Conservation (phyloP, 177 flowering plant species). For the Telopea speciosissima region DNA sequence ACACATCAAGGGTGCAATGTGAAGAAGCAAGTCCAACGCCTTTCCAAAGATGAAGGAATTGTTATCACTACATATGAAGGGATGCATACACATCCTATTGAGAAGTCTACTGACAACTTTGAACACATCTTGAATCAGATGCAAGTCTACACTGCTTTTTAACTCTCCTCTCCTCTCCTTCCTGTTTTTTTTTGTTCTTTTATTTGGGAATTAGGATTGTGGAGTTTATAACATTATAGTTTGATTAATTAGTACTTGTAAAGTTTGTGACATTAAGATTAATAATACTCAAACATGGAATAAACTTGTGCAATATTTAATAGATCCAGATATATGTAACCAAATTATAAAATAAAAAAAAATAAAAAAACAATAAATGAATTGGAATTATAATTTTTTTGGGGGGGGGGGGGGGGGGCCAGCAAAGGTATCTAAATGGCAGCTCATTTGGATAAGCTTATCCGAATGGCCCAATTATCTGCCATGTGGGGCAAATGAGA, state of each 20-base stretch:
- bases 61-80: constrained; percentile 73
- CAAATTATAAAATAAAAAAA: no score
- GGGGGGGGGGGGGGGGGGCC: background rate
- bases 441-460: no score
- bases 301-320: background rate
- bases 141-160: constrained; percentile 45
- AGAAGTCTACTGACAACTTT: constrained; percentile 54
- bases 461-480: no score
- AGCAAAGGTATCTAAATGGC: no score
- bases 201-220: no score
- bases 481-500: no score
- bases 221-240: no score
- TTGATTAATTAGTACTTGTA: background rate
- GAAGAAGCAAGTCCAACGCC: constrained; percentile 68
- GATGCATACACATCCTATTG: constrained; percentile 47
- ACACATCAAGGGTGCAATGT: constrained; percentile 62
- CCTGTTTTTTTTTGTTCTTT: no score
- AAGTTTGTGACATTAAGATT: background rate
- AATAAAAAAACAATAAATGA: no score
- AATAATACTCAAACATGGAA: background rate
- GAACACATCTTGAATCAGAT: constrained; percentile 58
- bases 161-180: background rate
- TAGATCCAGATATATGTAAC: background rate
- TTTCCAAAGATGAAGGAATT: constrained; percentile 48
- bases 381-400: no score